phyloP scores from a whole-genome alignment of 2,329 filamentous ascomycete species.

The Dactylella cylindrospora region DNA sequence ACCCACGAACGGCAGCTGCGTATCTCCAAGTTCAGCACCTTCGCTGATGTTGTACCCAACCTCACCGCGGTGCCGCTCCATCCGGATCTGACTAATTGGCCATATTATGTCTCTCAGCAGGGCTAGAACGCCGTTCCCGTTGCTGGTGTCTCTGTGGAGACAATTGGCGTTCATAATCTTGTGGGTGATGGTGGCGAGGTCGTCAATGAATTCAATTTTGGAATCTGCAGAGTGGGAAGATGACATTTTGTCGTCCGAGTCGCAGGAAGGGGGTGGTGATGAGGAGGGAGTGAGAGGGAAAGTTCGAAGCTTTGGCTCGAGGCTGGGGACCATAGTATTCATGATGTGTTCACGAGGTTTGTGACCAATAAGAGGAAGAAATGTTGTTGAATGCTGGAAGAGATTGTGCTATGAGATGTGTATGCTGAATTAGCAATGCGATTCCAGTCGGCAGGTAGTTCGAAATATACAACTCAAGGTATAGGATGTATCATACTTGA shows the following conservation, averaged over 20 bases:
- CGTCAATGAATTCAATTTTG: slow-evolving; percentile 36
- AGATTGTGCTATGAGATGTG: slow-evolving; percentile 13
- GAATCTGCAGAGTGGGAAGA: slow-evolving; percentile 21
- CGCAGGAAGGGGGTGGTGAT: slow-evolving; percentile 7
- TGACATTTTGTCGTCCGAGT: slow-evolving; percentile 22
- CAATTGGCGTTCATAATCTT: slow-evolving; percentile 28
- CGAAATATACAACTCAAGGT: background rate
- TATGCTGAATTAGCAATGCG: background rate
- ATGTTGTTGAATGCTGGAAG: slow-evolving; percentile 24
- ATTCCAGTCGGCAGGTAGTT: background rate
- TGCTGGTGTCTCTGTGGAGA: slow-evolving; percentile 7
- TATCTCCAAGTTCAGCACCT: background rate
- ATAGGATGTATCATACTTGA: slow-evolving; percentile 14
- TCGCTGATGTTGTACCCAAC: slow-evolving; percentile 19
- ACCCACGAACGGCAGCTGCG: background rate
- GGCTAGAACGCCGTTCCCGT: slow-evolving; percentile 14
- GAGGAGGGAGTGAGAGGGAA: background rate
- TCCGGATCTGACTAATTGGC: slow-evolving; percentile 25
- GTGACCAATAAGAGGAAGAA: slow-evolving; percentile 31
- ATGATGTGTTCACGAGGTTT: slow-evolving; percentile 30
- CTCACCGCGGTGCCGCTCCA: slow-evolving; percentile 6
- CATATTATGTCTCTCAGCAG: slow-evolving; percentile 31
- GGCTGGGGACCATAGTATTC: slow-evolving; percentile 31
- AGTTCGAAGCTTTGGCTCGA: slow-evolving; percentile 24
- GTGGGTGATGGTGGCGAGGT: slow-evolving; percentile 1